These are phyloP conservation scores for Xylaria castorea DNA, from an alignment of 495 filamentous ascomycete genomes.

Conservation along the genomic window DNA sequence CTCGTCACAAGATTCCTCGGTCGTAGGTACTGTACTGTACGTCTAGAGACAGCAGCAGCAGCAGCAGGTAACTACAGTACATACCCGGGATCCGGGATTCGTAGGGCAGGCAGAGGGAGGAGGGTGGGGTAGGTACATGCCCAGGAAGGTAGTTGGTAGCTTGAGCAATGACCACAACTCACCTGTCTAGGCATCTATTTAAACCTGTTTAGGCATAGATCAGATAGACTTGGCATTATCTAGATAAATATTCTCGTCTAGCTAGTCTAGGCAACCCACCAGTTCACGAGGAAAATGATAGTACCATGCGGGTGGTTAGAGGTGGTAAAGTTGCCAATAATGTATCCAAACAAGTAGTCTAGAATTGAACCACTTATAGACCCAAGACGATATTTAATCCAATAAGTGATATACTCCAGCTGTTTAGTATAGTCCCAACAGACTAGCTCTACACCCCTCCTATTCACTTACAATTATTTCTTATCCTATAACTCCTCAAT, in stretches of 20 bases:
- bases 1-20: constrained; percentile 10
- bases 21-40: neutral
- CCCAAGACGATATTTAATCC: neutral
- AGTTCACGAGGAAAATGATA: too few species aligned
- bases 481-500: neutral
- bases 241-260: too few species aligned
- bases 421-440: neutral
- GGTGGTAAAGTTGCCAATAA: too few species aligned
- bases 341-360: too few species aligned
- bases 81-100: neutral
- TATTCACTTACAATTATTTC: neutral
- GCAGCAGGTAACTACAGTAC: neutral
- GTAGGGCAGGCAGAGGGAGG: neutral
- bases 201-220: neutral
- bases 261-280: too few species aligned
- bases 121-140: constrained; percentile 13
- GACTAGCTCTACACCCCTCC: neutral
- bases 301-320: too few species aligned
- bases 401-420: neutral
- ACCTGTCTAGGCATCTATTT: neutral
- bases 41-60: too few species aligned
- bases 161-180: constrained; percentile 15
- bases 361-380: neutral
- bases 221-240: too few species aligned
- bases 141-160: neutral